A percentile compares a stretch with the other conserved stretches of the same genome.
phyloP scores from a whole-genome alignment of 805 yeast genomes.

The Barnettozyma sucrosica region DNA sequence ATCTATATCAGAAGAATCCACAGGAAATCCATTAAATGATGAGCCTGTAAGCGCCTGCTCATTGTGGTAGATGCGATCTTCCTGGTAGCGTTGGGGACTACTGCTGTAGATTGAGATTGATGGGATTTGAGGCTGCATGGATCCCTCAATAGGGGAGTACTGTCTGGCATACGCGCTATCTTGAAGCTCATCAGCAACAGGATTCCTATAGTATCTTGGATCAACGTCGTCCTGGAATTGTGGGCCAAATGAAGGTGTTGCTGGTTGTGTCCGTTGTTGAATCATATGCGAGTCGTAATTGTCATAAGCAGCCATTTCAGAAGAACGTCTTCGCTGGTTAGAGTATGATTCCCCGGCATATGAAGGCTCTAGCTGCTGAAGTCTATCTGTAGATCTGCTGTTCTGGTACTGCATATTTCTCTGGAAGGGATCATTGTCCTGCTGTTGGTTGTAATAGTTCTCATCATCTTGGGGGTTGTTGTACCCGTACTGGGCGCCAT shows the following conservation, averaged over 20 bases:
- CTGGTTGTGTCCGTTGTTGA: constrained; percentile 1
- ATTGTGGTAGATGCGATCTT: constrained; percentile 1
- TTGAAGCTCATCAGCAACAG: constrained; percentile 1
- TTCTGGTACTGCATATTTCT: constrained; percentile 6
- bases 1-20: constrained; percentile 2
- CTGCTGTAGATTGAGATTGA: constrained; percentile 8
- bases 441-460: constrained; percentile 5
- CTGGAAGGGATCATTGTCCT: constrained; percentile 12
- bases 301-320: constrained; percentile 6
- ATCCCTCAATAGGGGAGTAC: constrained; percentile 23
- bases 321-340: constrained; percentile 15
- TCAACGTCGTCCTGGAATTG: not conserved
- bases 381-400: constrained; percentile 16
- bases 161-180: constrained; percentile 13
- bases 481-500: constrained; percentile 5
- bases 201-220: constrained; percentile 8
- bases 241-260: not conserved
- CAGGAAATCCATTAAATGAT: constrained; percentile 14
- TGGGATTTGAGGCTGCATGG: constrained; percentile 13
- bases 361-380: constrained; percentile 14
- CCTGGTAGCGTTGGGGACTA: constrained; percentile 1
- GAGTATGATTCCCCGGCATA: constrained; percentile 12
- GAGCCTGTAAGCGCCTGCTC: constrained; percentile 6
- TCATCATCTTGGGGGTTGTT: constrained; percentile 4
- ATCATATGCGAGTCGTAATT: not conserved